Evolutionary conservation across 225 moss, liverwort and hornwort species (phyloP).

Genomic region (Pleurozium schreberi): DNA sequence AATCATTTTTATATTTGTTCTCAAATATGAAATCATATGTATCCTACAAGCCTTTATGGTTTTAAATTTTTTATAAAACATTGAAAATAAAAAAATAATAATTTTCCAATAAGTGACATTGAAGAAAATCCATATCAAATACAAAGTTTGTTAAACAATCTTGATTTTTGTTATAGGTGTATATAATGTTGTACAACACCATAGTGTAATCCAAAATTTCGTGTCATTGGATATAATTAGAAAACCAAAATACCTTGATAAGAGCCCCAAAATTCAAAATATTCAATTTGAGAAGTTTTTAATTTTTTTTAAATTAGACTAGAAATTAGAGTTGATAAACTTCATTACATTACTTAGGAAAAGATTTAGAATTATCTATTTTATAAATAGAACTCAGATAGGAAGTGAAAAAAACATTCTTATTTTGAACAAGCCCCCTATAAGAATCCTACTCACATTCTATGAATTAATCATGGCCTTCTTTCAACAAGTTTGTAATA

Average conservation of each 20-base stretch:
- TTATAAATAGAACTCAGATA: neutral
- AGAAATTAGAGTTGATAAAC: neutral
- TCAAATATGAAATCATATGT: neutral
- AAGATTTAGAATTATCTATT: neutral
- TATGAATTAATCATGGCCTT: too few species aligned
- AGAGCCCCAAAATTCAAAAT: neutral
- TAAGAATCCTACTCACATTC: neutral
- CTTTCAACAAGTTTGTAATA: neutral
- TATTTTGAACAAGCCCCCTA: neutral
- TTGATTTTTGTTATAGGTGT: neutral
- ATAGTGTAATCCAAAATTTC: neutral
- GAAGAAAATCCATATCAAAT: neutral
- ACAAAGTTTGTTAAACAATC: neutral
- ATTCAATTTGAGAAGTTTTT: neutral
- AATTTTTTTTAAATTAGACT: rapidly evolving
- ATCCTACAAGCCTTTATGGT: neutral
- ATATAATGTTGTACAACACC: neutral
- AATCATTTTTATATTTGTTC: neutral
- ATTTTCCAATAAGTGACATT: too few species aligned
- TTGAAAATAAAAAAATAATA: neutral
- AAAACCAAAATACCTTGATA: rapidly evolving
- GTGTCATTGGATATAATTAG: rapidly evolving
- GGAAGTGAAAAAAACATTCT: neutral
- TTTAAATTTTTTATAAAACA: neutral
- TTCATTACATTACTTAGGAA: neutral